Evolutionary conservation across 352 stramenopile species (phyloP).

Genomic region (Aphanomyces invadans): DNA sequence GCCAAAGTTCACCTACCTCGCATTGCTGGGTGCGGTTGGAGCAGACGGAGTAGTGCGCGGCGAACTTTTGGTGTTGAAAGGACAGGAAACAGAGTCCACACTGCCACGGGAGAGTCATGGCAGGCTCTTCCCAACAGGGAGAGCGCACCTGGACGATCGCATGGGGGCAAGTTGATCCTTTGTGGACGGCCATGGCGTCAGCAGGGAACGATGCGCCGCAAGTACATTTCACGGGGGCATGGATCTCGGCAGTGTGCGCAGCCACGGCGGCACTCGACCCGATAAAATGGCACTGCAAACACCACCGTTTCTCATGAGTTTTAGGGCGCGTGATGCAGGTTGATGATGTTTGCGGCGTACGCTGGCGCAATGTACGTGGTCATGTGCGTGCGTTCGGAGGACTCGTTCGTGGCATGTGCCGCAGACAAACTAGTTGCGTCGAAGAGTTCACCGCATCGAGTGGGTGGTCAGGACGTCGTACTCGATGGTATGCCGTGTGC

Average conservation of each 20-base stretch:
- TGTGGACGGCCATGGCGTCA: background rate
- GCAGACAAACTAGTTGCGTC: constrained; percentile 35
- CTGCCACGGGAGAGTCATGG: no score
- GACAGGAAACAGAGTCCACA: constrained; percentile 43
- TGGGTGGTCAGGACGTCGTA: no score
- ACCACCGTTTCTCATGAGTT: no score
- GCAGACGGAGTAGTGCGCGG: constrained; percentile 34
- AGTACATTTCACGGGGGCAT: background rate
- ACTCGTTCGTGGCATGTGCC: constrained; percentile 32
- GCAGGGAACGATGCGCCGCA: background rate
- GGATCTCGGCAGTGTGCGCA: background rate
- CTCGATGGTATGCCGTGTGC: constrained; percentile 48
- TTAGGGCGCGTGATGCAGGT: no score
- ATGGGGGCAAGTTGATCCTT: background rate
- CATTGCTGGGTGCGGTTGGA: constrained; percentile 47
- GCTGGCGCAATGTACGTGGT: constrained; percentile 38
- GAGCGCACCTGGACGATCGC: background rate
- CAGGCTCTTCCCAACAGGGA: background rate
- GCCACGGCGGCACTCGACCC: background rate
- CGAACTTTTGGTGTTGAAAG: constrained; percentile 40
- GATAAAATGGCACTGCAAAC: background rate
- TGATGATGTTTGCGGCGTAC: background rate
- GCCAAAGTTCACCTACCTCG: constrained; percentile 39
- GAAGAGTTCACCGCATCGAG: no score
- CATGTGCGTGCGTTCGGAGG: constrained; percentile 27